Evolutionary conservation across 257 asterid species (phyloP).

Genomic region (Apocynum venetum): DNA sequence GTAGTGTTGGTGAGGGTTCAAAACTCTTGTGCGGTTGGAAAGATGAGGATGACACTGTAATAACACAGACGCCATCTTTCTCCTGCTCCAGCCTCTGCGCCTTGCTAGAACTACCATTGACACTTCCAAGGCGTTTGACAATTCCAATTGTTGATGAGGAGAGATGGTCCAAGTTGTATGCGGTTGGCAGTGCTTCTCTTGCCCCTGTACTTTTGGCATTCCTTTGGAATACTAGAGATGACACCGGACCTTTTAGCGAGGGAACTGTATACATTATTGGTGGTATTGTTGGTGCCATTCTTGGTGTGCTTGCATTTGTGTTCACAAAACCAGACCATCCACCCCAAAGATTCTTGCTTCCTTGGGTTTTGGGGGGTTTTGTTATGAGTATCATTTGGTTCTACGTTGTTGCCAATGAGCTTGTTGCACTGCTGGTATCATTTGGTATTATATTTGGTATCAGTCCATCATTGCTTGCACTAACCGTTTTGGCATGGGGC

Average conservation of each 20-base stretch:
- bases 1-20: constrained; percentile 15
- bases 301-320: constrained; percentile 48
- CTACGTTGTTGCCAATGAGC: constrained; percentile 71
- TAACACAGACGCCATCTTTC: constrained; percentile 14
- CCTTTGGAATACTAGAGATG: constrained; percentile 41
- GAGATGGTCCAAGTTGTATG: constrained; percentile 68
- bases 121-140: constrained; percentile 57
- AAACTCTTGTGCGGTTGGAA: constrained; percentile 65
- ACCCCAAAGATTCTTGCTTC: constrained; percentile 43
- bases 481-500: constrained; percentile 85
- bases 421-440: constrained; percentile 57
- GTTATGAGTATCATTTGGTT: constrained; percentile 82
- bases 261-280: constrained; percentile 28
- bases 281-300: constrained; percentile 28
- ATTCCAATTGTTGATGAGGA: constrained; percentile 76
- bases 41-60: constrained; percentile 30
- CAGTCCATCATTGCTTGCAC: constrained; percentile 52
- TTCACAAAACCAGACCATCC: constrained; percentile 45
- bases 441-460: constrained; percentile 54
- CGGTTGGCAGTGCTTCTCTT: constrained; percentile 51
- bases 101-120: constrained; percentile 51
- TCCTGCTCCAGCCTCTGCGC: constrained; percentile 48
- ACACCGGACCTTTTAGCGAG: constrained; percentile 6
- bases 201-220: constrained; percentile 58
- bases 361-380: constrained; percentile 80